These are phyloP conservation scores for Tuber borchii DNA, from an alignment of 495 filamentous ascomycete species.

Conservation along the genomic window DNA sequence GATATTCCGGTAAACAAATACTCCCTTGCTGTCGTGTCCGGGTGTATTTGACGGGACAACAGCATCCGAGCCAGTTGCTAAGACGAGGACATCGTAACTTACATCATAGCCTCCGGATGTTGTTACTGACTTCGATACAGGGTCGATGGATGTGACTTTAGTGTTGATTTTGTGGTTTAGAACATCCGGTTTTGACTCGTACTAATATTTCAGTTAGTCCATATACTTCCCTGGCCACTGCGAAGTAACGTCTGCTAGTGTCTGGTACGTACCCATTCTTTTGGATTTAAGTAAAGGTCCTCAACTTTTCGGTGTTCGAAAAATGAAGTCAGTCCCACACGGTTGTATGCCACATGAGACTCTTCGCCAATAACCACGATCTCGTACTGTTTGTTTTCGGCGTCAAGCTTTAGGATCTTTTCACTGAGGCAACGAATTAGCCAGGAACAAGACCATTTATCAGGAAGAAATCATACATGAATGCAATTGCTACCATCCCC, in stretches of 20 bases:
- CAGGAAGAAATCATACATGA: slow-evolving; percentile 59
- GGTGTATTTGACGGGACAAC: slow-evolving; percentile 73
- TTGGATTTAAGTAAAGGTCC: slow-evolving; percentile 81
- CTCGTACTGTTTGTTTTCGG: slow-evolving; percentile 67
- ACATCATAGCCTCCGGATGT: slow-evolving; percentile 66
- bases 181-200: slow-evolving; percentile 50
- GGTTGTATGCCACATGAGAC: slow-evolving; percentile 85
- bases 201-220: slow-evolving; percentile 31
- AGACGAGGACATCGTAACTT: slow-evolving; percentile 79
- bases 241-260: background rate
- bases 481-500: slow-evolving; percentile 92
- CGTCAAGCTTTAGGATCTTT: slow-evolving; percentile 82
- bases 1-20: slow-evolving; percentile 94
- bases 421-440: slow-evolving; percentile 53
- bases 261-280: slow-evolving; percentile 66
- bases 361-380: slow-evolving; percentile 91
- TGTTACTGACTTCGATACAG: slow-evolving; percentile 57
- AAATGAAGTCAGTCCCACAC: slow-evolving; percentile 88
- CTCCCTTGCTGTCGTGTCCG: slow-evolving; percentile 74
- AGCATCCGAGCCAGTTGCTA: slow-evolving; percentile 89
- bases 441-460: background rate
- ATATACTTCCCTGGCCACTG: background rate
- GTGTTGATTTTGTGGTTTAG: slow-evolving; percentile 83
- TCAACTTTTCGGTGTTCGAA: slow-evolving; percentile 87
- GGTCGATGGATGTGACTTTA: slow-evolving; percentile 63